Evolutionary conservation across 2,329 filamentous ascomycete species (phyloP), one percentile per base, ranked within the genome.

Genomic region (Purpureocillium takamizusanense): DNA sequence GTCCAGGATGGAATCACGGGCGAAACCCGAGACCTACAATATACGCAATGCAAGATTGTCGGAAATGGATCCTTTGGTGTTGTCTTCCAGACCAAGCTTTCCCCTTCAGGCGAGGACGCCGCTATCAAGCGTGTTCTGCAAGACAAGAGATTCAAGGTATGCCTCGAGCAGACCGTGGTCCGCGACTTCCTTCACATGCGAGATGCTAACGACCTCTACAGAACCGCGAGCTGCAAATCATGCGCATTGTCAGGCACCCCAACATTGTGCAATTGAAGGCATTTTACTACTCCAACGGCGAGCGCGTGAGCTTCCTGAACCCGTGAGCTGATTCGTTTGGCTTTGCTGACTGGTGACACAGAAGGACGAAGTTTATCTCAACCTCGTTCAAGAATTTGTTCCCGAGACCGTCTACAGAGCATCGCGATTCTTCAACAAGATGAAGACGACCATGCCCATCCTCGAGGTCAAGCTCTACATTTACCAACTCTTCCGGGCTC

Each of bases 371-470:
- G 92, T 98, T 29, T 98, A 97, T 63, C 81, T 98, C 50, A 98
- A 98, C 59, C 76, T 98, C 44, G 90, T 98, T 37, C 87, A 97
- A 62, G 92, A 98, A 62, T 98, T 88, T 55, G 92, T 98, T 36
- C 92, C 92, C 36, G 92, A 98, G 70, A 98, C 92, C 11, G 92
- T 98, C 37, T 98, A 98, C 66, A 83, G 92, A 56, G 92, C 92
- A 32, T 97, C 92, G 47, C 83, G 92, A 55, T 97, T 95, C 70
- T 98, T 98, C 76, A 97, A 94, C 76, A 98, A 98, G 73, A 83
- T 97, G 83, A 98, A 97, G 80, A 94, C 89, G 7, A 95, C 90
- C 38, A 98, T 98, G 92, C 92, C 92, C 13, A 95, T 90, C 53
- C 78, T 98, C 52, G 92, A 98, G 66, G 88, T 97, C 60, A 98